phyloP scores from a whole-genome alignment of 129 eudicot genomes.

The Helianthus tuberosus region DNA sequence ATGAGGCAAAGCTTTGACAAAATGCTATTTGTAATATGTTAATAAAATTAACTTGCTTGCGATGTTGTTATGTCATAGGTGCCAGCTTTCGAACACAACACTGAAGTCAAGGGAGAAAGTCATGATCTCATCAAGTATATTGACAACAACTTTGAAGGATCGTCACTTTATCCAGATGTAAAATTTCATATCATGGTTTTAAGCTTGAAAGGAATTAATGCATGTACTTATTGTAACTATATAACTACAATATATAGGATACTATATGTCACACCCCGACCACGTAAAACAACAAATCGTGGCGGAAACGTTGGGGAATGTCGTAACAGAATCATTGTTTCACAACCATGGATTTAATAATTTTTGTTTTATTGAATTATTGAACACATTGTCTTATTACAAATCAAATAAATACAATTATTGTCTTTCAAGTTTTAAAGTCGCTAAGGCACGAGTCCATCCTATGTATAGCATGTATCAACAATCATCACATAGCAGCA shows the following conservation, averaged over 20 bases:
- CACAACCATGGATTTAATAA: no score
- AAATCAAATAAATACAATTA: no score
- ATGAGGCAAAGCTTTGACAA: not conserved
- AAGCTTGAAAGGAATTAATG: not conserved
- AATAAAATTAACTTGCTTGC: not conserved
- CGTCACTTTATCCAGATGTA: conserved; percentile 74
- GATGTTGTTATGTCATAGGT: conserved; percentile 48
- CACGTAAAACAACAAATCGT: no score
- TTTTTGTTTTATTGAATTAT: no score
- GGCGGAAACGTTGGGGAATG: no score
- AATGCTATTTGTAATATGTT: conserved; percentile 4
- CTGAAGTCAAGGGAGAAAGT: conserved; percentile 84
- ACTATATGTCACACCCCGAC: no score
- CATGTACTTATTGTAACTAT: not conserved
- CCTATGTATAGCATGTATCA: no score
- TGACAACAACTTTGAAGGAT: conserved; percentile 79
- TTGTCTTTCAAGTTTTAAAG: no score
- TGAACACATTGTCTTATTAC: no score
- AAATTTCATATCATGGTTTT: conserved; percentile 18
- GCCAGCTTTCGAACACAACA: conserved; percentile 80
- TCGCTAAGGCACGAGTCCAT: no score
- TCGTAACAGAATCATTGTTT: no score
- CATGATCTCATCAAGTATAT: conserved; percentile 81
- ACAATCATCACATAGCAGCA: no score
- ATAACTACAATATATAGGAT: conserved; percentile 43